Base-by-base conservation (phyloP, 805 yeast genomes). In the Starmera pachycereana region DNA sequence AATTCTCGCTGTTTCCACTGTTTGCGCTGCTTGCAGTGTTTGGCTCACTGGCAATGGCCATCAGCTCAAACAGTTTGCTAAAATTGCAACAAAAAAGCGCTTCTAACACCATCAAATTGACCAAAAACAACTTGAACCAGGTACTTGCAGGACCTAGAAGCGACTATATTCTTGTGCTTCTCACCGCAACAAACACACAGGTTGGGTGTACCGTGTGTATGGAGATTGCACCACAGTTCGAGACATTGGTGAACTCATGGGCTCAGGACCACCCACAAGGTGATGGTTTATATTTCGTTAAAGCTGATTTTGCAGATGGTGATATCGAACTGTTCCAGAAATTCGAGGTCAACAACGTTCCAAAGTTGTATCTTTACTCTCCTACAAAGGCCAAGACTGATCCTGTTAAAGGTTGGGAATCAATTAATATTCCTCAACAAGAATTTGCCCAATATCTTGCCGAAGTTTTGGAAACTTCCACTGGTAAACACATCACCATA, bases 191-290 rank as follows among this genome's bases (percentile, higher is more conserved):
- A 9, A 71, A 78, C 37, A 69, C 86, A 2, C 74, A 75, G 44
- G 72, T 89, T 53, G 85, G 84, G 11, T 92, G 98, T 64, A 65
- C 66, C 1, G 65, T 84, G 38, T 92, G 98, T 69, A 50, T 63
- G 9, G 76, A 78, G 34, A 71, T 83, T 50, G 76, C 71, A 22
- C 95, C 96, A 3, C 73, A 71, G 34, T 84, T 60, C 52, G 71
- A 71, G 13, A 54, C 61, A 34, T 60, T 87, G 33, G 94, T 85
- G 8, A 52, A 65, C 37, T 78, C 89, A 19, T 84, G 81, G 79
- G 54, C 62, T 41, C 54, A 67, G 32, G 78, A 72, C 34, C 78
- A 74, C 51, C 81, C 86, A 16, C 61, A 64, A 43, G 73, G 66
- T 33, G 72, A 68, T 36, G 71, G 66, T 28, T 61, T 89, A 32